Base-by-base conservation (phyloP, 129 eudicot genomes). In the Scalesia atractyloides region DNA sequence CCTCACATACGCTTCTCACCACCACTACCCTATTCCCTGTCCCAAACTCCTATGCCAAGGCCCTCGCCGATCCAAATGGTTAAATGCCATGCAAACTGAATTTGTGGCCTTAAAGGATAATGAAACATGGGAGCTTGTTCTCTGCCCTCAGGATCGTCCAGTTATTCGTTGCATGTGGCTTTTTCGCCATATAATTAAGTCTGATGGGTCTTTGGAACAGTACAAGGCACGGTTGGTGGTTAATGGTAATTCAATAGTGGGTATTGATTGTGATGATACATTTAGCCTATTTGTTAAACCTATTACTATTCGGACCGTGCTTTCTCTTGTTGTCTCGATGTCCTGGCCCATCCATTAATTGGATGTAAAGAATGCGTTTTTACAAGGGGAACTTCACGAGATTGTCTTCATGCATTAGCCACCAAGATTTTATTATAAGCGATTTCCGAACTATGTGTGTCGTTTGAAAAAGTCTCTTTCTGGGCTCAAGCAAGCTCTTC, bases 81-180 rank as follows among this genome's bases (percentile, higher is more conserved):
- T 37, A 37, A 37, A 7, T 37, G 18, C 19, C 18, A 50, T 50
- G 56, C 3, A 7, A 13, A 14, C 2, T 50, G 18, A 50, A 50
- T 50, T 50, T 50, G 14, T 2, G 15, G 56, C 56, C 2, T 3
- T 50, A 50, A 19, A 50, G 19, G 13, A 4, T 50, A 50, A n/a
- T 14, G 56, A 50, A 13, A 50, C 56, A 3, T 50, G 56, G 56
- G 56, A 50, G 15, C 18, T 50, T 5, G 56, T 50, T 3, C 19
- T 5, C 3, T 18, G 56, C 15, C 56, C 56, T 13, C 14, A 5
- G 14, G 56, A 50, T 50, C 1, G 15, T 2, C 56, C 18, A 18
- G 18, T 50, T 18, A 50, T 50, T 14, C 56, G 56, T 14, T 50
- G 56, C 56, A 50, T 50, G 56, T 50, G 56, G 56, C 56, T 50